These are phyloP conservation scores for Amanita fuliginea DNA, from an alignment of 768 basidiomycete species.

Conservation along the genomic window DNA sequence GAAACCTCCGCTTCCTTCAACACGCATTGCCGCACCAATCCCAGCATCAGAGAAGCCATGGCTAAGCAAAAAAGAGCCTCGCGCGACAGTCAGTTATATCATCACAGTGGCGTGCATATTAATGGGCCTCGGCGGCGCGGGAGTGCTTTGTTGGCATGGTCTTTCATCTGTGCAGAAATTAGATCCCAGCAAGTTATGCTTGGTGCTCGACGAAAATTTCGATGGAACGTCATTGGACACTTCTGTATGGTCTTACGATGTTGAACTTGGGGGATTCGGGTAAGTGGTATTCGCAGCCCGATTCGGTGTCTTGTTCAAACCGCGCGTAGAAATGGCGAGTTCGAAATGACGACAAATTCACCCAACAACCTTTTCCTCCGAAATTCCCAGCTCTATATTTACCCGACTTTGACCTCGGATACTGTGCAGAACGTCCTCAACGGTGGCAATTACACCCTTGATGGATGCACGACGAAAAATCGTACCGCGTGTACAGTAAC, in stretches of 20 bases:
- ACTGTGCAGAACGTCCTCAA: slow-evolving; percentile 39
- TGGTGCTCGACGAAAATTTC: slow-evolving; percentile 69
- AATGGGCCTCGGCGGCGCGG: slow-evolving; percentile 43
- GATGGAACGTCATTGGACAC: slow-evolving; percentile 27
- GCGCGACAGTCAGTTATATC: slow-evolving; percentile 23
- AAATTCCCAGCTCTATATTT: slow-evolving; percentile 65
- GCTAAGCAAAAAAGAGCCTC: slow-evolving; percentile 30
- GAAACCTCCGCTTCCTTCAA: slow-evolving; percentile 33
- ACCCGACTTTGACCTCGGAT: slow-evolving; percentile 71
- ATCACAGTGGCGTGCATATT: slow-evolving; percentile 43
- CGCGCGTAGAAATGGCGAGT: slow-evolving; percentile 52
- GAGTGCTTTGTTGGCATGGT: slow-evolving; percentile 42
- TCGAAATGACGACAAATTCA: slow-evolving; percentile 64
- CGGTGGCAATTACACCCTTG: slow-evolving; percentile 55
- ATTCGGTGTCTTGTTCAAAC: neutral
- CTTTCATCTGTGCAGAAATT: slow-evolving; percentile 32
- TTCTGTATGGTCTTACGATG: slow-evolving; percentile 54
- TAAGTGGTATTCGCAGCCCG: slow-evolving; percentile 13
- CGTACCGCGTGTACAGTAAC: slow-evolving; percentile 27
- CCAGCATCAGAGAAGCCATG: slow-evolving; percentile 49
- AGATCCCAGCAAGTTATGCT: slow-evolving; percentile 35
- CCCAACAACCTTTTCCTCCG: slow-evolving; percentile 55
- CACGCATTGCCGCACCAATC: slow-evolving; percentile 42
- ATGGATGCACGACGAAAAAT: slow-evolving; percentile 42
- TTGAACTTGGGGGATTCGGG: slow-evolving; percentile 71